phyloP scores from a whole-genome alignment of 176 grass and related monocot species.

The Metroxylon sagu region DNA sequence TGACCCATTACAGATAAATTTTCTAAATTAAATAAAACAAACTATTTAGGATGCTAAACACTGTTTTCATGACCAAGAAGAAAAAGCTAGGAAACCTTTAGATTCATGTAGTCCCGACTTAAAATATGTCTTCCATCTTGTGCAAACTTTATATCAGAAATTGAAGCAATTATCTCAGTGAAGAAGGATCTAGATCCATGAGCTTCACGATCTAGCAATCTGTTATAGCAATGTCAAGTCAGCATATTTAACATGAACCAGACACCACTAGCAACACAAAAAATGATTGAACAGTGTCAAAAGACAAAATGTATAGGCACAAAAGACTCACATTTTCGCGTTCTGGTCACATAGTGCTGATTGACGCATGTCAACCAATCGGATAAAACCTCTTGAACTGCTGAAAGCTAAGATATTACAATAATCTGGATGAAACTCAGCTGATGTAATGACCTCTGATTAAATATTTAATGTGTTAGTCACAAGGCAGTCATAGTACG shows the following conservation, averaged over 20 bases:
- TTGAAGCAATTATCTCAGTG: conserved; percentile 17
- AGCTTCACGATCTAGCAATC: conserved; percentile 13
- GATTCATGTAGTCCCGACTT: conserved; percentile 28
- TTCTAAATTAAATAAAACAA: no score
- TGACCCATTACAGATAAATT: no score
- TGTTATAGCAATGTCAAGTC: conserved; percentile 7
- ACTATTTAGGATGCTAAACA: no score
- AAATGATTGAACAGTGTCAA: no score
- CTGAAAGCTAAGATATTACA: conserved; percentile 27
- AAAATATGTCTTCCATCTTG: conserved; percentile 24
- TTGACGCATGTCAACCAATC: conserved; percentile 19
- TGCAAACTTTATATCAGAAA: conserved; percentile 21
- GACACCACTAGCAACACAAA: no score
- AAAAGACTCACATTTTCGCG: conserved; percentile 18
- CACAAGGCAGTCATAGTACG: no score
- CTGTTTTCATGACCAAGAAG: not conserved
- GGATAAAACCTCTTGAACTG: conserved; percentile 26
- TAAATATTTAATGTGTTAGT: not conserved
- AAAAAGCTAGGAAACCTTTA: conserved; percentile 10
- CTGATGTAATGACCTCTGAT: conserved; percentile 23
- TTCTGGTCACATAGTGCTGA: conserved; percentile 22
- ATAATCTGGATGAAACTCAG: conserved; percentile 22
- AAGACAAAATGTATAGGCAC: not conserved
- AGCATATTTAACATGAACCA: not conserved
- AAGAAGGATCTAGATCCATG: conserved; percentile 12